Percentiles rank a stretch among this genome's conserved stretches.
These are phyloP conservation scores for Plasmodium berghei DNA, from an alignment of 169 alveolate species.

Conservation along the genomic window DNA sequence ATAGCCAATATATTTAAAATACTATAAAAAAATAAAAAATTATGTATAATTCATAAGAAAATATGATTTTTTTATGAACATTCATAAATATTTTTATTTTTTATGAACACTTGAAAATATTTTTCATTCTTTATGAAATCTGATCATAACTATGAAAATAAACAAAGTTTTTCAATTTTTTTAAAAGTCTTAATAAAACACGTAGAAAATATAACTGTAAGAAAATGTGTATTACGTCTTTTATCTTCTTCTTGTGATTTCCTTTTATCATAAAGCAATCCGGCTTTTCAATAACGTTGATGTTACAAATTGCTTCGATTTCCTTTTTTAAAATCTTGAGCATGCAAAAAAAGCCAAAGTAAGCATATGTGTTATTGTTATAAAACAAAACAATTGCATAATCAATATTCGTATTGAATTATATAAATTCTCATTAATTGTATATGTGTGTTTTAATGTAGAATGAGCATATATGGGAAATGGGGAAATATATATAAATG, in stretches of 20 bases:
- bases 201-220: not conserved
- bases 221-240: conserved; percentile 69
- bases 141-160: no score
- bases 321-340: conserved; percentile 77
- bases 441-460: not conserved
- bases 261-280: conserved; percentile 82
- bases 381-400: no score
- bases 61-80: not conserved
- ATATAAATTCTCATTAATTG: not conserved
- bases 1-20: conserved; percentile 71
- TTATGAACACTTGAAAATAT: conserved; percentile 14
- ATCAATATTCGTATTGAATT: not conserved
- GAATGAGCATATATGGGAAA: not conserved
- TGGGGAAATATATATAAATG: conserved; percentile 4
- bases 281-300: conserved; percentile 77
- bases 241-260: conserved; percentile 81
- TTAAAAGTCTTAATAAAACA: no score
- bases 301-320: conserved; percentile 79
- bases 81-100: not conserved
- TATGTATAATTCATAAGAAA: not conserved
- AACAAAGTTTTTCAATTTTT: no score
- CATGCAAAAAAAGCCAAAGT: not conserved
- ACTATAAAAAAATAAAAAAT: conserved; percentile 20
- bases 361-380: not conserved
- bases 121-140: conserved; percentile 61